Base-by-base conservation (phyloP, 164 flowering plant species). In the Santalum album region DNA sequence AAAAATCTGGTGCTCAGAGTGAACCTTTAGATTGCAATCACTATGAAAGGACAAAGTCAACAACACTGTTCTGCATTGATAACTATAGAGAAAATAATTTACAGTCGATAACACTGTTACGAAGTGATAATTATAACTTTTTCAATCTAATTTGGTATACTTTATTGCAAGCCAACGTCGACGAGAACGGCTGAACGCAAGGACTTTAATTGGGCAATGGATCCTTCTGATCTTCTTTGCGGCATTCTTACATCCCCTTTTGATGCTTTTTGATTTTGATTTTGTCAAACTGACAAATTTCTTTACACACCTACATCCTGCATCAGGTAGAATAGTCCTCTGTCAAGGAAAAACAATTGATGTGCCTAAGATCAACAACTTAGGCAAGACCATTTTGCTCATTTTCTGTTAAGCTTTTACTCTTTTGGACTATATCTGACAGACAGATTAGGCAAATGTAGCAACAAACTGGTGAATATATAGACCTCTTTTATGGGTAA, bases 151-250 rank as follows among this genome's bases (percentile, higher is more conserved):
- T 69, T 68, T 82, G 35, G 52, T 59, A 53, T 86, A 78, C 63
- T 63, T 62, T 47, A 46, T 69, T 32, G 69, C 52, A 26, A 78
- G 61, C 83, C 86, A 85, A 54, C 67, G 62, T 55, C 72, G 64
- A 0, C 67, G 75, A 46, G 83, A 70, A 59, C 76, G 75, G 23
- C 62, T 47, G 42, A 83, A 78, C 39, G 80, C 75, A 15, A 58
- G 87, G 49, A 80, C 75, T 69, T 75, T 87, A 26, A 82, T 65
- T 38, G 66, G 74, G 44, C 62, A 79, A 46, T 63, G 84, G 60
- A 77, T 64, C 69, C 73, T 69, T 71, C 67, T 84, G 53, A 86
- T 71, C 68, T 73, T 78, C 59, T 60, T 80, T 20, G 56, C 45
- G 11, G 83, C 63, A 22, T 54, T 39, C 12, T 66, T 43, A 56